phyloP scores from a whole-genome alignment of 2,329 filamentous ascomycete genomes.

The Lasiodiplodia theobromae region DNA sequence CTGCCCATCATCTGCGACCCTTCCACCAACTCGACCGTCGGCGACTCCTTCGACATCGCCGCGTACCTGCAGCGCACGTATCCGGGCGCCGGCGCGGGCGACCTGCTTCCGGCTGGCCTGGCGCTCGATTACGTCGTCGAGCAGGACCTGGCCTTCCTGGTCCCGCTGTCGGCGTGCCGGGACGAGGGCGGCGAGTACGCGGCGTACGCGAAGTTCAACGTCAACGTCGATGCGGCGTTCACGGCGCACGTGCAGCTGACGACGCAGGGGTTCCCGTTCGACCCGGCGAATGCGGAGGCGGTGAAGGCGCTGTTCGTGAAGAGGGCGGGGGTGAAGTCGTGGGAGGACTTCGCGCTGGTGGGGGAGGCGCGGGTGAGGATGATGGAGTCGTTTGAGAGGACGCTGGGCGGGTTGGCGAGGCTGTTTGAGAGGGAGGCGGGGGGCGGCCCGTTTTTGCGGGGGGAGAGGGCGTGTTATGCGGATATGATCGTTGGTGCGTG shows the following conservation, averaged over 20 bases:
- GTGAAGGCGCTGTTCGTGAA: slow-evolving; percentile 57
- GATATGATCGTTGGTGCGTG: slow-evolving; percentile 66
- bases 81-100: slow-evolving; percentile 49
- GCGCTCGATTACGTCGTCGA: slow-evolving; percentile 53
- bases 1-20: slow-evolving; percentile 64
- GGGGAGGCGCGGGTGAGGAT: slow-evolving; percentile 51
- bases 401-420: slow-evolving; percentile 52
- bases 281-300: slow-evolving; percentile 56
- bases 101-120: slow-evolving; percentile 51
- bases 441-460: slow-evolving; percentile 62
- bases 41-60: slow-evolving; percentile 73
- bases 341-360: slow-evolving; percentile 51
- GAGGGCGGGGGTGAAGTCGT: slow-evolving; percentile 53
- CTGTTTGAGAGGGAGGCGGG: slow-evolving; percentile 49
- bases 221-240: slow-evolving; percentile 63
- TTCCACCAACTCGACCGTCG: slow-evolving; percentile 52
- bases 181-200: slow-evolving; percentile 30
- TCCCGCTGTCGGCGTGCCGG: slow-evolving; percentile 37
- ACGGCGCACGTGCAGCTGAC: slow-evolving; percentile 54
- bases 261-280: slow-evolving; percentile 56
- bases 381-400: slow-evolving; percentile 50
- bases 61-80: slow-evolving; percentile 63
- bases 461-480: slow-evolving; percentile 56
- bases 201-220: slow-evolving; percentile 57
- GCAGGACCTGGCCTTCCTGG: slow-evolving; percentile 37